A percentile compares a stretch with the other conserved stretches of the same genome.
Conservation (phyloP, 345 rosid species). For the Mallotus nudiflorus region DNA sequence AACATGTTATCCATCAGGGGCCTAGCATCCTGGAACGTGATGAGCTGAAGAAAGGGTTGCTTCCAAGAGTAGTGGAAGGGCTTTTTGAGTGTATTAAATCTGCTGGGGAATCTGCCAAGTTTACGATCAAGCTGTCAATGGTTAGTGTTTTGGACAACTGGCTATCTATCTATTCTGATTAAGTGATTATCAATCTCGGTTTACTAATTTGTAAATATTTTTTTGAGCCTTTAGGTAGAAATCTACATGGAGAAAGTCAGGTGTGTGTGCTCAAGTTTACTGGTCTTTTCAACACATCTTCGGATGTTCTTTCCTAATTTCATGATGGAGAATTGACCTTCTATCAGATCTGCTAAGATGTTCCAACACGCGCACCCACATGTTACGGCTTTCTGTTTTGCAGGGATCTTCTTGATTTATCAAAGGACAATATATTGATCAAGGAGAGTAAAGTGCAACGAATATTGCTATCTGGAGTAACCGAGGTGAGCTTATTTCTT, state of each 20-base stretch:
- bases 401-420: constrained; percentile 81
- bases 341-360: background rate
- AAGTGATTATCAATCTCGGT: constrained; percentile 3
- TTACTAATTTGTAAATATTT: constrained; percentile 6
- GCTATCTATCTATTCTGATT: background rate
- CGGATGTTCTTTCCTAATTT: background rate
- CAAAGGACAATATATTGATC: constrained; percentile 80
- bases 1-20: too few relatives aligned
- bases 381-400: constrained; percentile 2
- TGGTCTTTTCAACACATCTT: constrained; percentile 4
- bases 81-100: constrained; percentile 53
- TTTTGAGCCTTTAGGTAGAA: constrained; percentile 57
- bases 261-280: constrained; percentile 27
- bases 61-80: constrained; percentile 70
- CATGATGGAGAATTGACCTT: background rate
- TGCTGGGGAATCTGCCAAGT: constrained; percentile 44
- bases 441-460: constrained; percentile 77
- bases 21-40: constrained; percentile 50
- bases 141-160: constrained; percentile 26
- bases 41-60: constrained; percentile 67
- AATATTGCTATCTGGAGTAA: constrained; percentile 63
- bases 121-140: constrained; percentile 72
- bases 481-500: constrained; percentile 50
- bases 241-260: constrained; percentile 97
- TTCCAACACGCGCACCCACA: background rate